A percentile compares a stretch with the other conserved stretches of the same genome.
phyloP scores from a whole-genome alignment of 2,329 filamentous ascomycete species.

The Exophiala sp. region DNA sequence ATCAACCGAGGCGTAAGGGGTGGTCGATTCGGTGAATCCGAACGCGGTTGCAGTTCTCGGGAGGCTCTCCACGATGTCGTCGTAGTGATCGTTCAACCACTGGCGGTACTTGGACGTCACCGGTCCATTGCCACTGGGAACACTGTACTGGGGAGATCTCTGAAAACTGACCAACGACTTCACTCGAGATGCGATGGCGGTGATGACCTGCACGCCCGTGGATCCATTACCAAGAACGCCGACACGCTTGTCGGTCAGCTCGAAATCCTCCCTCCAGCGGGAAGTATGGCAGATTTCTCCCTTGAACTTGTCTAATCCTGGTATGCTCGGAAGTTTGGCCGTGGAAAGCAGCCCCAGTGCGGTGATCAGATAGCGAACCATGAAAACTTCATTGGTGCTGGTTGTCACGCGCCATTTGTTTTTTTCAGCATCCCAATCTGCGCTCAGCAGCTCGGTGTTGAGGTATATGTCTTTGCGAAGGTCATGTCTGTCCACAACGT shows the following conservation, averaged over 20 bases:
- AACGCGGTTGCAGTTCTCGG: slow-evolving; percentile 28
- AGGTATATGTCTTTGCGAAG: slow-evolving; percentile 46
- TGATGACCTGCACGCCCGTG: slow-evolving; percentile 59
- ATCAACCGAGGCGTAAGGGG: slow-evolving; percentile 2
- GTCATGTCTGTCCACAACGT: slow-evolving; percentile 43
- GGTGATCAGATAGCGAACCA: slow-evolving; percentile 11
- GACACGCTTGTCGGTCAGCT: slow-evolving; percentile 35
- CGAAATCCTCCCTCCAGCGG: slow-evolving; percentile 27
- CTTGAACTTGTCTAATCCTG: slow-evolving; percentile 26
- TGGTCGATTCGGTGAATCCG: slow-evolving; percentile 28
- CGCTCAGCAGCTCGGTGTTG: slow-evolving; percentile 30
- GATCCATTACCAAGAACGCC: slow-evolving; percentile 46
- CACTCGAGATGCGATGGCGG: slow-evolving; percentile 49
- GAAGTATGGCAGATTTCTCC: slow-evolving; percentile 30
- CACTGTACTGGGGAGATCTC: slow-evolving; percentile 31
- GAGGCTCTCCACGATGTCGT: slow-evolving; percentile 33
- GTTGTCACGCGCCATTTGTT: slow-evolving; percentile 22
- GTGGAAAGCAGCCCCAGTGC: background rate
- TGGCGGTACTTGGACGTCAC: slow-evolving; percentile 11
- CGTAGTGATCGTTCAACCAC: slow-evolving; percentile 34
- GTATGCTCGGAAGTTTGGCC: background rate
- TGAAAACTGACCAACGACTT: slow-evolving; percentile 34
- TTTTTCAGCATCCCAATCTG: slow-evolving; percentile 12
- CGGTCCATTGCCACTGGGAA: slow-evolving; percentile 13
- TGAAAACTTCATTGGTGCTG: slow-evolving; percentile 9